phyloP scores from a whole-genome alignment of 202 grass and related monocot species.

The Tripidium arundinaceum region DNA sequence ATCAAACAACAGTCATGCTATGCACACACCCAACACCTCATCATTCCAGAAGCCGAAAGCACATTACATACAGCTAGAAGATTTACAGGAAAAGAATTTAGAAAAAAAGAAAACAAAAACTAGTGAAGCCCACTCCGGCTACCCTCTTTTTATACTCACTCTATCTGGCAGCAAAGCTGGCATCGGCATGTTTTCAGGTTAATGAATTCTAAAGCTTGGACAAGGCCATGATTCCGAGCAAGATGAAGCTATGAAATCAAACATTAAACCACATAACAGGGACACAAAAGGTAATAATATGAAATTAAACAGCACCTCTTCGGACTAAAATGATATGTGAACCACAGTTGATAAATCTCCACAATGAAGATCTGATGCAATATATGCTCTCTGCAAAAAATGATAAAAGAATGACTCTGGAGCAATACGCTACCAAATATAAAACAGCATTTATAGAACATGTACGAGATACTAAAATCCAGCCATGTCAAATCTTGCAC shows the following conservation, averaged over 20 bases:
- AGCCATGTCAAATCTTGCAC: too few species aligned
- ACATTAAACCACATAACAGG: neutral
- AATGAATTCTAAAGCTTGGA: conserved; percentile 38
- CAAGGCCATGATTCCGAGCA: conserved; percentile 60
- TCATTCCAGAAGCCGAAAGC: conserved; percentile 49
- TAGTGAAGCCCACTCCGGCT: conserved; percentile 15
- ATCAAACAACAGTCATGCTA: conserved; percentile 35
- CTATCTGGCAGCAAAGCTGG: conserved; percentile 54
- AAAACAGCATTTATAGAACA: too few species aligned
- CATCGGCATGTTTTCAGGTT: conserved; percentile 30
- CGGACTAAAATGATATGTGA: conserved; percentile 11
- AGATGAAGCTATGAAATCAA: too few species aligned
- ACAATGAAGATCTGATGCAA: conserved; percentile 31
- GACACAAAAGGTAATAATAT: neutral
- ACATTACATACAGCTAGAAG: conserved; percentile 47
- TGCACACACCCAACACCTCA: conserved; percentile 35
- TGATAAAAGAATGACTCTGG: conserved; percentile 35
- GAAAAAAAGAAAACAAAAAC: conserved; percentile 22
- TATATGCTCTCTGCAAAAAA: conserved; percentile 35
- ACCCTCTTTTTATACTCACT: conserved; percentile 39
- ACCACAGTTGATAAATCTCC: conserved; percentile 28
- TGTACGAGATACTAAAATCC: too few species aligned
- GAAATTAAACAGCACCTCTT: conserved; percentile 32
- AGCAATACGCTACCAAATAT: too few species aligned
- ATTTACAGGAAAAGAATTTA: conserved; percentile 39